Conservation (phyloP, 2,329 filamentous ascomycete species). For the Chaetothyriales sp. region DNA sequence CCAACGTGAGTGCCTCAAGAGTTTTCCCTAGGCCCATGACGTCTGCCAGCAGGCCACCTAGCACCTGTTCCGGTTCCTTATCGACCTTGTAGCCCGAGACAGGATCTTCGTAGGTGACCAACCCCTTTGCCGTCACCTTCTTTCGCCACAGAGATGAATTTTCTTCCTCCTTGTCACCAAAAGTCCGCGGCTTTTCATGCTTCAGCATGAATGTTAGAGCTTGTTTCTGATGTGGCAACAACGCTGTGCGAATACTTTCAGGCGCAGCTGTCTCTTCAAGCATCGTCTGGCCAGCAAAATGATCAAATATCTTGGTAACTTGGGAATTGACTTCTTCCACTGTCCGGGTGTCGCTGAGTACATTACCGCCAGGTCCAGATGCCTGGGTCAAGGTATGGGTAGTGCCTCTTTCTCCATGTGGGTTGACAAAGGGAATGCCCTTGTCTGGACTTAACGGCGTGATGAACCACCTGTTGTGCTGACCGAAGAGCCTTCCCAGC, state of each 20-base stretch:
- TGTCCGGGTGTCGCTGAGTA: constrained; percentile 43
- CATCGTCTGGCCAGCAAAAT: constrained; percentile 53
- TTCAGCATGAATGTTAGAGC: constrained; percentile 73
- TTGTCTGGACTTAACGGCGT: constrained; percentile 52
- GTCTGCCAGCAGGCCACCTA: constrained; percentile 64
- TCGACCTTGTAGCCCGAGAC: constrained; percentile 60
- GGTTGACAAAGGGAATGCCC: constrained; percentile 62
- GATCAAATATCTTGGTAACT: constrained; percentile 77
- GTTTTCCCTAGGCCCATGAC: constrained; percentile 88
- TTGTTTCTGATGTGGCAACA: constrained; percentile 81
- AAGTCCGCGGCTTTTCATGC: constrained; percentile 55
- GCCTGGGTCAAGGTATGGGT: constrained; percentile 6
- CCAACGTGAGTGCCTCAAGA: constrained; percentile 67
- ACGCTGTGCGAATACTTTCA: constrained; percentile 42
- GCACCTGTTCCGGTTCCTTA: constrained; percentile 49
- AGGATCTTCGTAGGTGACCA: constrained; percentile 61
- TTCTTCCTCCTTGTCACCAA: constrained; percentile 44
- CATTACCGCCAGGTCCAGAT: constrained; percentile 3
- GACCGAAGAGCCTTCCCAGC: constrained; percentile 56
- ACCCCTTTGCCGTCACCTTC: constrained; percentile 42
- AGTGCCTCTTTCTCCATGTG: constrained; percentile 37
- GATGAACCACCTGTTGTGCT: constrained; percentile 53
- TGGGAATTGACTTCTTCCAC: constrained; percentile 78
- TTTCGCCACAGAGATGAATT: constrained; percentile 67
- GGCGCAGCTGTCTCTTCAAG: constrained; percentile 57